Base-by-base conservation (phyloP, 805 yeast species). In the Diddensiella caesifluorescens region DNA sequence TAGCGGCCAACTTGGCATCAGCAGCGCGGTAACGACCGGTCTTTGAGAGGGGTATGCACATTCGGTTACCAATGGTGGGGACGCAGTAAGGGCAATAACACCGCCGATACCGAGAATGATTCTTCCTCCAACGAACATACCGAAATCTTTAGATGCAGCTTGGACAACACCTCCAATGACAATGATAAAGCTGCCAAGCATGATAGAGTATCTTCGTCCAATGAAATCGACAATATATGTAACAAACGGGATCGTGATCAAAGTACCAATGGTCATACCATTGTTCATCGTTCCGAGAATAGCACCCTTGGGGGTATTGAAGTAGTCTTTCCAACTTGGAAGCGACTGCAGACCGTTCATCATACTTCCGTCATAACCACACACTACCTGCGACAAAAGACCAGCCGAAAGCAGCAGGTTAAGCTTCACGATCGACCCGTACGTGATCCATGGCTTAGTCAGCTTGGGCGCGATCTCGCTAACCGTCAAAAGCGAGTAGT, bases 31-130 rank as follows among this genome's bases (percentile, higher is more conserved):
- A 60, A 47, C 73, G 63, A 55, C 87, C 10, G 45, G 87, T 67
- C 89, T 75, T 50, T 70, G 71, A 45, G 73, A 74, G 6, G 85
- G 74, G 44, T 73, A 75, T 31, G 86, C 73, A 62, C 78, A 71
- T 62, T 83, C 92, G 48, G 80, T 79, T 25, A 86, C 79, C 18
- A 86, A 76, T 13, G 87, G 79, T 56, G 77, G 75, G 57, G 82
- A 62, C 47, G 89, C 89, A 47, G 79, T 80, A 47, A 78, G 80
- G 57, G 76, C 75, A 57, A 82, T 60, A 46, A 88, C 89, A 46
- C 77, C 80, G 52, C 90, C 92, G 41, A 81, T 51, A 50, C 92
- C 86, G 15, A 83, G 73, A 15, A 78, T 55, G 40, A 79, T 75
- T 68, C 94, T 74, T 21, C 84, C 88, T 49, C 80, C 63, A 40